Evolutionary conservation across 805 yeast genomes (phyloP).

Genomic region (Candida tallmaniae): DNA sequence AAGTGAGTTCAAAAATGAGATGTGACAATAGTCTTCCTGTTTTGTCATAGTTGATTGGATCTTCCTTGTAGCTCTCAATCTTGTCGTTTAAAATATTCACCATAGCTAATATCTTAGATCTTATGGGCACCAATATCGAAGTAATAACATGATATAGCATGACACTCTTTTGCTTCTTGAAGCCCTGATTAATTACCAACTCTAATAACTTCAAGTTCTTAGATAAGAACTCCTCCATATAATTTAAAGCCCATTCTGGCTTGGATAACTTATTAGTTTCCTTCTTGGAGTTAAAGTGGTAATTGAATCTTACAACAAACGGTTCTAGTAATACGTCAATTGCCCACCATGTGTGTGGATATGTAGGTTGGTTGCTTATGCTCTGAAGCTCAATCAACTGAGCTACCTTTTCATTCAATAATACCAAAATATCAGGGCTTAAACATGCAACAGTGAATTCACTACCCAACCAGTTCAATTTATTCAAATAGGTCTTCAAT

Average conservation of each 20-base stretch:
- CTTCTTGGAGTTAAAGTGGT: constrained; percentile 52
- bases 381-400: constrained; percentile 30
- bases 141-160: constrained; percentile 39
- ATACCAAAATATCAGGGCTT: not conserved
- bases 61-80: constrained; percentile 14
- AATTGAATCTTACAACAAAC: constrained; percentile 48
- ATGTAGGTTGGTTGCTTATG: constrained; percentile 19
- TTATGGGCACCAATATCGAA: constrained; percentile 43
- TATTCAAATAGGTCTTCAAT: constrained; percentile 11
- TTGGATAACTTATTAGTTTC: constrained; percentile 63
- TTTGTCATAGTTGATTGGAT: constrained; percentile 21
- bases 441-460: constrained; percentile 7
- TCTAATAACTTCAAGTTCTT: constrained; percentile 39
- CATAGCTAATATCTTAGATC: constrained; percentile 36
- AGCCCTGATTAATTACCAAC: constrained; percentile 31
- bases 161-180: constrained; percentile 21
- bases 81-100: constrained; percentile 19
- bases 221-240: constrained; percentile 39
- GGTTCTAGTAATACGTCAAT: constrained; percentile 43
- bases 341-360: constrained; percentile 46
- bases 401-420: constrained; percentile 9
- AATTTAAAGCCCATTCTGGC: constrained; percentile 68
- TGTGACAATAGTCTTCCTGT: constrained; percentile 53
- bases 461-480: constrained; percentile 21
- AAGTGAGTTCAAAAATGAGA: constrained; percentile 51